phyloP scores from a whole-genome alignment of 495 filamentous ascomycete genomes.

The Hypoxylon lienhwacheense region DNA sequence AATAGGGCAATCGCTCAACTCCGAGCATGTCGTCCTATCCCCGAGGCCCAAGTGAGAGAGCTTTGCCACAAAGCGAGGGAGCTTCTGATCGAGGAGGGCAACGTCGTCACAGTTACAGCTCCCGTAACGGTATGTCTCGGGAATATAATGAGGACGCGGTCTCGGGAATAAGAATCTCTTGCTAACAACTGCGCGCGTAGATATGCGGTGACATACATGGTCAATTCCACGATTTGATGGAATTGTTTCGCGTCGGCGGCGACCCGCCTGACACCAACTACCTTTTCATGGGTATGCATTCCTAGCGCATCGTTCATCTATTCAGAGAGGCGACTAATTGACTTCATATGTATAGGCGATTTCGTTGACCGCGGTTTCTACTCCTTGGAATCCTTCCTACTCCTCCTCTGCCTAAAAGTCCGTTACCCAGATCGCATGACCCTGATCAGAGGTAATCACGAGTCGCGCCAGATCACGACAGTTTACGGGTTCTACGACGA shows the following conservation, averaged over 20 bases:
- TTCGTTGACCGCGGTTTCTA: conserved; percentile 99
- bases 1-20: conserved; percentile 87
- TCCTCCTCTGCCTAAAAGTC: conserved; percentile 94
- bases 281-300: conserved; percentile 80
- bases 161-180: neutral
- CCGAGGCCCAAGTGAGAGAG: conserved; percentile 91
- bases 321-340: conserved; percentile 15
- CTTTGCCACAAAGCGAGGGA: conserved; percentile 97
- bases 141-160: neutral
- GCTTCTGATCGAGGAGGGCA: conserved; percentile 95
- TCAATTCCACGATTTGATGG: conserved; percentile 98
- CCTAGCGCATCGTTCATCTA: conserved; percentile 1
- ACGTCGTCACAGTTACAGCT: conserved; percentile 93
- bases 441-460: conserved; percentile 94
- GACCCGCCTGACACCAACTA: conserved; percentile 98
- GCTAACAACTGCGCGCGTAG: conserved; percentile 39
- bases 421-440: conserved; percentile 98
- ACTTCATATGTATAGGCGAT: conserved; percentile 60
- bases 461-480: conserved; percentile 95
- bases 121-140: conserved; percentile 74
- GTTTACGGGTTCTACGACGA: conserved; percentile 99
- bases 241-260: conserved; percentile 93
- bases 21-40: conserved; percentile 93
- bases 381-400: conserved; percentile 92
- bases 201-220: conserved; percentile 99